Base-by-base conservation (phyloP, 441 rosid genomes). In the Lepidium campestre region DNA sequence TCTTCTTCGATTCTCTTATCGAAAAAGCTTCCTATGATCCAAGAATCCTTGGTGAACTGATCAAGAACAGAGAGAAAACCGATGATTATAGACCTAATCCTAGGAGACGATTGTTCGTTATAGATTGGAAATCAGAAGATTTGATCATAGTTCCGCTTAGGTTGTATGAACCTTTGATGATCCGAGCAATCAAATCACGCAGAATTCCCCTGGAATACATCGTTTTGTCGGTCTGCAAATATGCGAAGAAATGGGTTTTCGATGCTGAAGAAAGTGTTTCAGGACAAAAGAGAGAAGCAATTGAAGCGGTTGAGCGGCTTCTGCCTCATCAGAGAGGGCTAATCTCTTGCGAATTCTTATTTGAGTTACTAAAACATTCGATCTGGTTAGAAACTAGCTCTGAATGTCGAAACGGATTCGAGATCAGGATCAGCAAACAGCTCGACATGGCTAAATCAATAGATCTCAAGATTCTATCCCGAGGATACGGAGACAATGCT, bases 401-500 rank as follows among this genome's bases (percentile, higher is more conserved):
- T 0, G 78, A 67, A 10, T 86, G 96, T 64, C 67, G 77, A 70
- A 73, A 75, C 15, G 93, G 95, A 11, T 68, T 84, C 0, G 90
- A 82, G 78, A 62, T 49, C 25, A 78, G 93, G 78, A 85, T 87
- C 14, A 91, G 95, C 39, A 83, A 80, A 71, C 97, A 88, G 56
- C 81, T 93, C 3, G 87, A 90, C 52, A 78, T 75, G 71, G 96
- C 90, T 49, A 80, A 53, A 6, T 75, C 77, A 7, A 72, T 67
- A 17, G 98, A 90, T 52, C 83, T 92, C 35, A 47, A 80, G 61
- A 82, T 85, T 55, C 85, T 80, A 23, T 74, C 85, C 10, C 74
- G 65, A 71, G 84, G 85, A 40, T 70, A 89, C 27, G 76, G 80
- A 53, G 81, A 78, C 67, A 63, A 52, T 18, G 76, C 75, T 29